Percentiles rank a stretch among this genome's conserved stretches.
Conservation (phyloP, 805 yeast genomes). For the Brettanomyces anomalus region DNA sequence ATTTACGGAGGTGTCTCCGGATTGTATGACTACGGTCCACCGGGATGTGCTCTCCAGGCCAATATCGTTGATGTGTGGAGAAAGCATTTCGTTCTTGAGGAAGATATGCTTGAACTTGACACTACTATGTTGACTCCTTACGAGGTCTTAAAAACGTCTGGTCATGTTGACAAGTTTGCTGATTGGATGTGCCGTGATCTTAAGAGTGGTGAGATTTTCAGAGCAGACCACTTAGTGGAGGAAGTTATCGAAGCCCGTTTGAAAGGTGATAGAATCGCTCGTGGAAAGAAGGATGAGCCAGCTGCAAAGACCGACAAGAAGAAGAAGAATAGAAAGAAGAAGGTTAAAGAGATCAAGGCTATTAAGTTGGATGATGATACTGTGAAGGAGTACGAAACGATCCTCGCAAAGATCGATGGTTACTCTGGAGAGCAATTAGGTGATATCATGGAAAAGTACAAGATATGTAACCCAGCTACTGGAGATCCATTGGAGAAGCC, state of each 20-base stretch:
- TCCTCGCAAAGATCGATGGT: slow-evolving; percentile 92
- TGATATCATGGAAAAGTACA: slow-evolving; percentile 70
- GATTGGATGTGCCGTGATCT: slow-evolving; percentile 98
- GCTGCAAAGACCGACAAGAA: slow-evolving; percentile 60
- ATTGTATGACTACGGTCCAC: slow-evolving; percentile 97
- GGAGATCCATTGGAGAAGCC: slow-evolving; percentile 84
- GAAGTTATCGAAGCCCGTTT: slow-evolving; percentile 94
- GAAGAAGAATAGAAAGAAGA: slow-evolving; percentile 89
- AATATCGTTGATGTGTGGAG: slow-evolving; percentile 94
- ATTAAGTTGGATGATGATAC: slow-evolving; percentile 75
- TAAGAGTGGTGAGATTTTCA: slow-evolving; percentile 94
- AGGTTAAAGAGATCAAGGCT: slow-evolving; percentile 90
- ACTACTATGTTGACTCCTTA: slow-evolving; percentile 96
- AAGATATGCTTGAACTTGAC: slow-evolving; percentile 98
- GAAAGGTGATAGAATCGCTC: slow-evolving; percentile 95
- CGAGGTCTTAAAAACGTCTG: slow-evolving; percentile 96
- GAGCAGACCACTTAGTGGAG: slow-evolving; percentile 97
- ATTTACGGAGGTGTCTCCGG: slow-evolving; percentile 98
- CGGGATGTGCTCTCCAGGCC: slow-evolving; percentile 98
- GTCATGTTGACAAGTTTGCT: slow-evolving; percentile 97
- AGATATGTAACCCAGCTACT: slow-evolving; percentile 87
- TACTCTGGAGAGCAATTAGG: slow-evolving; percentile 90
- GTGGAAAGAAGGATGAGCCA: slow-evolving; percentile 68
- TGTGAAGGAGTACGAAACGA: slow-evolving; percentile 72
- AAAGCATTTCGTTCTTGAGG: slow-evolving; percentile 94